Evolutionary conservation across 305 asterid genomes (phyloP), one percentile per base, ranked within the genome.

Genomic region (Nicotiana rustica): DNA sequence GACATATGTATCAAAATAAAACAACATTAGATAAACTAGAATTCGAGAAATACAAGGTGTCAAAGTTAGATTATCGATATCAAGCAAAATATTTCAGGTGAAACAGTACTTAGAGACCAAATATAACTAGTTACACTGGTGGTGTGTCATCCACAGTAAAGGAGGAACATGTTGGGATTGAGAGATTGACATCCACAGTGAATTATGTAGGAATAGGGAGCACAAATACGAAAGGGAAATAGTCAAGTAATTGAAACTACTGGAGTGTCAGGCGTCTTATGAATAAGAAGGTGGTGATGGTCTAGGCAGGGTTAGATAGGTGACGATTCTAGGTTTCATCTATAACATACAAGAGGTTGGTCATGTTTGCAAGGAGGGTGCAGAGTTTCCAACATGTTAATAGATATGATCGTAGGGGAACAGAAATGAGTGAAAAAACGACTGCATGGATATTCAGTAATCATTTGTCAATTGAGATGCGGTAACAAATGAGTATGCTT

Each of bases 401-500:
- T 6, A 36, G 41, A 6, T 36, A 36, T 36, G 44, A 52, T 75
- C 21, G 4, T 49, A 21, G 79, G 17, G 38, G 62, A 49, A 25
- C 62, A 49, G 14, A 49, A 71, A 13, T 1, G 14, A 14, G 62
- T 49, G 62, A 21, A 73, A 10, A 47, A 49, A 73, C 21, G 59
- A 69, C 10, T 41, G 17, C 56, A 68, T 68, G 56, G 77, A 17
- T 68, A 68, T 19, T 68, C 1, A 12, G 15, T 67, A 67, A 5
- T 68, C 77, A 68, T 36, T 68, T 68, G 17, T 29, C 77, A 68
- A 14, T 68, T 68, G 14, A 55, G 55, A 68, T 68, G 77, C 57
- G 3, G 77, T n/a, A 33, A 5, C 77, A 38, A 69, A 73, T 73
- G 64, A 73, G 79, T 73, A 29, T 52, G 65, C 47, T 73, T 73